Evolutionary conservation across 306 rosid genomes (phyloP), one percentile per base, ranked within the genome.

Genomic region (Cucurbita maxima): DNA sequence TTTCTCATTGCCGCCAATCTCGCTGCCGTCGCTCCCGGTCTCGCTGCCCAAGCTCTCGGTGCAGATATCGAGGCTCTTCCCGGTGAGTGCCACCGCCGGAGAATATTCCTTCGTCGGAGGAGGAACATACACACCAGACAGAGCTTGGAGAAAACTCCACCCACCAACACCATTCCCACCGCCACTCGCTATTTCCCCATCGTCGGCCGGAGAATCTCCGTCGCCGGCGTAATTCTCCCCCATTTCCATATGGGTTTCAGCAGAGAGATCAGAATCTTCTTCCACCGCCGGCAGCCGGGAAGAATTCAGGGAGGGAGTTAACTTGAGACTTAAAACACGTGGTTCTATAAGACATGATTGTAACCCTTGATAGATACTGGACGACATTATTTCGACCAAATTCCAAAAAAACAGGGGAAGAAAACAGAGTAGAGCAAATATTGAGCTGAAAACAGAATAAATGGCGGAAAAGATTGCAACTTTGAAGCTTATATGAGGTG

Each of bases 21-120:
- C 83, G 61, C 78, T 52, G 0, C 62, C 81, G 58, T 85, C 88
- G 72, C 87, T 87, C 5, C 97, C 99, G 0, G 92, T 89, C 84
- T 92, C 98, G 25, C 84, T 78, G 3, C 96, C 92, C 15, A 88
- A 66, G 56, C 82, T 87, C 80, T 92, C 98, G 1, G 98, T 92
- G 79, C 98, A 92, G 84, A 92, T 79, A 64, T 82, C 85, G 74
- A 92, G 78, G 89, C 98, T 86, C 77, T 76, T 79, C 18, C 80
- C 76, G 37, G 81, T 89, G 44, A 92, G 92, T 68, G 16, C 48
- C 48, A 38, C 66, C 5, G 81, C 74, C 14, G 69, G 40, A 64
- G 89, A 79, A 7, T 81, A 80, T 51, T 75, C 77, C 76, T 84
- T 86, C 1, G 53, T 71, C 16, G 75, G 70, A 0, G 92, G 96